These are phyloP conservation scores for Ophiosphaerella herpotricha DNA, from an alignment of 2,329 filamentous ascomycete species.

Conservation along the genomic window DNA sequence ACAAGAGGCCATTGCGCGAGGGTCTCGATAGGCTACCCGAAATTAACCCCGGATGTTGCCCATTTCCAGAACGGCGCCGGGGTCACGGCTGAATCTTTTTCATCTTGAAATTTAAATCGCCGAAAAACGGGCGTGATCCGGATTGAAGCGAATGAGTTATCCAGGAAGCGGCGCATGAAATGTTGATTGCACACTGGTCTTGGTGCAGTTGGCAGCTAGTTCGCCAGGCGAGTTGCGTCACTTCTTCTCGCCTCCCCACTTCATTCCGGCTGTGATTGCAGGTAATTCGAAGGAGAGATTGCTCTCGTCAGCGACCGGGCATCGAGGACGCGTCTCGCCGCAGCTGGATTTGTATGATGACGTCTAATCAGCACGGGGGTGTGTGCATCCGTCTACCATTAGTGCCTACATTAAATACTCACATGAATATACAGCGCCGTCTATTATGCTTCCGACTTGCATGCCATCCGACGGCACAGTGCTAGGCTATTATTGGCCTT, in stretches of 20 bases:
- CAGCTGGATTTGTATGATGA: not conserved
- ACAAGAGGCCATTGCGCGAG: not conserved
- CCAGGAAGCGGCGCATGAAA: constrained; percentile 16
- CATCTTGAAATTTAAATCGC: constrained; percentile 12
- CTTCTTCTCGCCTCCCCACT: constrained; percentile 15
- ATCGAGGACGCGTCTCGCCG: not conserved
- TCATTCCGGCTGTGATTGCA: constrained; percentile 22
- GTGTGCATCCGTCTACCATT: not conserved
- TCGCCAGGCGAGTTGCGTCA: not conserved
- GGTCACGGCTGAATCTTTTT: constrained; percentile 22
- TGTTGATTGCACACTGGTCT: constrained; percentile 8
- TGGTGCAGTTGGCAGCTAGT: no score
- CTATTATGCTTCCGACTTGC: no score
- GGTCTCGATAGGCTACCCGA: constrained; percentile 18
- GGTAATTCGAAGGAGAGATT: not conserved
- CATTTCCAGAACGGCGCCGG: constrained; percentile 16
- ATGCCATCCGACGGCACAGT: no score
- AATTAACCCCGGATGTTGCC: constrained; percentile 17
- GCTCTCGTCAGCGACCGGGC: constrained; percentile 10
- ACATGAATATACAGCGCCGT: no score
- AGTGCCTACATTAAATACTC: not conserved
- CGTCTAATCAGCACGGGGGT: not conserved
- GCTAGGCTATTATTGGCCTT: no score
- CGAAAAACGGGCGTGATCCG: constrained; percentile 17
- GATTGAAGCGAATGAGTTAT: constrained; percentile 17